phyloP scores from a whole-genome alignment of 2,329 filamentous ascomycete genomes.

The Daldinia sp. region DNA sequence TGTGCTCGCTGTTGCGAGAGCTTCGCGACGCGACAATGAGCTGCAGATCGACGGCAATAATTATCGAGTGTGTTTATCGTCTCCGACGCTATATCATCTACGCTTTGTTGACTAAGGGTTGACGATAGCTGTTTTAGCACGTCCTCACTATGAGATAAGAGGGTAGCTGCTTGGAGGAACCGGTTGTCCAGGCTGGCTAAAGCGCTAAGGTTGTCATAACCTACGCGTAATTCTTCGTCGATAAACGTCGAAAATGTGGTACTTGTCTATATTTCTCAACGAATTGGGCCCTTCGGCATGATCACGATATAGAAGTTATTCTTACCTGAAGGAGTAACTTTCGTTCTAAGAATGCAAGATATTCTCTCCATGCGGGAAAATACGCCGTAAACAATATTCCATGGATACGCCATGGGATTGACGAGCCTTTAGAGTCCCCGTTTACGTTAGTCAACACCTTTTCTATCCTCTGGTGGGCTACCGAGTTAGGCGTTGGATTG shows the following conservation, averaged over 20 bases:
- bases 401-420: conserved; percentile 36
- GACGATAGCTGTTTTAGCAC: conserved; percentile 35
- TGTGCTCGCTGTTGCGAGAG: conserved; percentile 41
- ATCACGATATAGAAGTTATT: background rate
- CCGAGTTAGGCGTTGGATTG: conserved; percentile 41
- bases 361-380: conserved; percentile 41
- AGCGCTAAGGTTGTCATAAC: conserved; percentile 42
- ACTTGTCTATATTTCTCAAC: conserved; percentile 33
- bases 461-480: conserved; percentile 31
- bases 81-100: conserved; percentile 24
- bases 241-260: conserved; percentile 44
- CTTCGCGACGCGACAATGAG: conserved; percentile 35
- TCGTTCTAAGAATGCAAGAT: conserved; percentile 38
- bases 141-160: conserved; percentile 36
- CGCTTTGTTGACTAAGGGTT: background rate
- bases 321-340: conserved; percentile 41
- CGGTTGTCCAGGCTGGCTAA: conserved; percentile 41
- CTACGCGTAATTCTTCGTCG: conserved; percentile 41
- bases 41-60: conserved; percentile 11
- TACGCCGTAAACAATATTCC: conserved; percentile 38
- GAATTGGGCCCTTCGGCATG: background rate
- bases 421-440: background rate
- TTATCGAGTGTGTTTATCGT: conserved; percentile 28
- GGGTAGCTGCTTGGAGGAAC: conserved; percentile 37
- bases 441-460: conserved; percentile 12